A percentile compares a stretch with the other conserved stretches of the same genome.
Evolutionary conservation across 306 rosid genomes (phyloP).

Genomic region (Casuarina glauca): DNA sequence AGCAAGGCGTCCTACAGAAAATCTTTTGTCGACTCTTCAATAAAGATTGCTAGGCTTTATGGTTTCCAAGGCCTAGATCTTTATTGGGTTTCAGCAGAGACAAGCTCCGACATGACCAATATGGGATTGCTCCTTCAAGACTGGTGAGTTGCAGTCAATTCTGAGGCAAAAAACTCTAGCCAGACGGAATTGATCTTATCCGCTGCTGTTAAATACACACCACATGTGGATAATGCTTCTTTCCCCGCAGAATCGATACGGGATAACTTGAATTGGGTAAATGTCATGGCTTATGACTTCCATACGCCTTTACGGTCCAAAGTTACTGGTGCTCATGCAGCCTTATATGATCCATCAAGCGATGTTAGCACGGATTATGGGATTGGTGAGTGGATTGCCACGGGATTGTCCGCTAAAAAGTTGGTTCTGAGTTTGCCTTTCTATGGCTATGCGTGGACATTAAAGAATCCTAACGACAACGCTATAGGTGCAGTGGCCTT

Average conservation of each 20-base stretch:
- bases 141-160: slow-evolving; percentile 30
- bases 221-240: slow-evolving; percentile 1
- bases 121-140: slow-evolving; percentile 35
- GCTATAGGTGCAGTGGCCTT: slow-evolving; percentile 27
- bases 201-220: slow-evolving; percentile 11
- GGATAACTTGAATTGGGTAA: slow-evolving; percentile 40
- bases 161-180: slow-evolving; percentile 25
- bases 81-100: slow-evolving; percentile 18
- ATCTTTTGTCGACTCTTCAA: slow-evolving; percentile 38
- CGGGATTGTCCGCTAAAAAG: slow-evolving; percentile 22
- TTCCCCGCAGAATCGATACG: slow-evolving; percentile 31
- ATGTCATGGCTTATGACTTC: slow-evolving; percentile 34
- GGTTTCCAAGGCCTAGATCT: slow-evolving; percentile 45
- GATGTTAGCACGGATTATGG: slow-evolving; percentile 6
- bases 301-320: background rate
- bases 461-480: slow-evolving; percentile 14
- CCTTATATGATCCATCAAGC: slow-evolving; percentile 37
- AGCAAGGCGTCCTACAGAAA: slow-evolving; percentile 20
- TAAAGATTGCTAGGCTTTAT: slow-evolving; percentile 27
- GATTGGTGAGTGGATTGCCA: slow-evolving; percentile 23
- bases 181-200: slow-evolving; percentile 25
- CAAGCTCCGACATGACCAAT: slow-evolving; percentile 34
- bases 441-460: slow-evolving; percentile 39
- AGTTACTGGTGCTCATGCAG: slow-evolving; percentile 20
- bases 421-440: slow-evolving; percentile 44